Conservation (phyloP, 805 yeast genomes). For the Tetrapisispora fleetii region DNA sequence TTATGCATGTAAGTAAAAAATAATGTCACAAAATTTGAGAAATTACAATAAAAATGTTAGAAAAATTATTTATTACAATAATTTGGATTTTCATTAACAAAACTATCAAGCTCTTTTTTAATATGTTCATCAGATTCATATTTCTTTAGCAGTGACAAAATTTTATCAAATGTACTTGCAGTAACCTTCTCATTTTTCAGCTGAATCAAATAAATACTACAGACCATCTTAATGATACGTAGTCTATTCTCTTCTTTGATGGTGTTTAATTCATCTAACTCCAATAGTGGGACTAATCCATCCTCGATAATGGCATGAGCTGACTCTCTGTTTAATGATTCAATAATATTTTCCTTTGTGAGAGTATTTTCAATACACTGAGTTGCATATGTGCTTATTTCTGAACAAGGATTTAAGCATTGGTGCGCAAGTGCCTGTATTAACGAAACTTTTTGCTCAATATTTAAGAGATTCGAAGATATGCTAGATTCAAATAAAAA, state of each 20-base stretch:
- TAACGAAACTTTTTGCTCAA: conserved; percentile 41
- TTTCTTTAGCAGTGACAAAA: not conserved
- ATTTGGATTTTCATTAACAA: not conserved
- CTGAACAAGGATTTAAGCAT: conserved; percentile 80
- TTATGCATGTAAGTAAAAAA: not conserved
- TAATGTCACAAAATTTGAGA: too few relatives aligned
- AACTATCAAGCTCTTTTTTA: not conserved
- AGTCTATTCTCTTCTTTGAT: conserved; percentile 13
- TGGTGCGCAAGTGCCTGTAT: conserved; percentile 82
- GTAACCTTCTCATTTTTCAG: conserved; percentile 28
- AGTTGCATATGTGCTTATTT: conserved; percentile 58
- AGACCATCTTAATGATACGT: conserved; percentile 20
- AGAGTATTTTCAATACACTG: conserved; percentile 38
- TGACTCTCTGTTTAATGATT: conserved; percentile 29
- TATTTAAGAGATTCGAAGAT: conserved; percentile 4
- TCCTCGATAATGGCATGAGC: conserved; percentile 55
- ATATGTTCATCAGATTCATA: not conserved
- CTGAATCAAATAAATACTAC: not conserved
- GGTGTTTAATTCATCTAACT: conserved; percentile 4
- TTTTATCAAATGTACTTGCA: not conserved
- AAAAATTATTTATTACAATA: too few relatives aligned
- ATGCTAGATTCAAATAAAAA: conserved; percentile 34
- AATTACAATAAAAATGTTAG: not conserved
- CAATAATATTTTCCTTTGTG: conserved; percentile 20
- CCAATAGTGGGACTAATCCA: conserved; percentile 54